Evolutionary conservation across 2,329 filamentous ascomycete genomes (phyloP), one percentile per base, ranked within the genome.

Genomic region (Arthrinium phaeospermum): DNA sequence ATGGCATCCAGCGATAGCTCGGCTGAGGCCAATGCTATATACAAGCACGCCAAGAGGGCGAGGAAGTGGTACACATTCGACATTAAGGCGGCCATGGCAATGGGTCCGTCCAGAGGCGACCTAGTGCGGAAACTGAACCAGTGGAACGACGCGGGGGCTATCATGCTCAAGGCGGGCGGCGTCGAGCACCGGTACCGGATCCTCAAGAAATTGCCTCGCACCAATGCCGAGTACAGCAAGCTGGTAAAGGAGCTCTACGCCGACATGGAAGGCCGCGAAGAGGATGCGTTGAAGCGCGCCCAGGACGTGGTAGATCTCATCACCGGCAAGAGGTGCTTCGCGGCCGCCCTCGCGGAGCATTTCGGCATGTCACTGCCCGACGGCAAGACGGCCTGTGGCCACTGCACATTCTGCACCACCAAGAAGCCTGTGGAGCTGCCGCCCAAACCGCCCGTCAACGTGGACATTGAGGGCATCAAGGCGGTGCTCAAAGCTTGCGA

Each of bases 151-250:
- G 76, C 74, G 0, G 85, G 85, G 0, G 73, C 81, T 13, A 85
- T 92, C 53, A 79, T 86, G n/a, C 81, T 92, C 1, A 86, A 86
- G 44, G 83, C 84, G 0, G 82, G 83, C 3, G 88, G 88, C 0
- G 84, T 91, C 0, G 78, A 87, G 51, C 87, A 89, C 45, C 83
- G 88, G 1, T 92, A 89, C 75, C 85, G 86, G 8, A 77, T 92
- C 2, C 77, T 86, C 2, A 81, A 83, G 68, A 69, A 79, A 3
- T 78, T 91, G 1, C 90, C 90, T 0, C 76, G 77, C 16, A 83
- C 81, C 0, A 64, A 78, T 0, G 47, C 78, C 0, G 85, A 88
- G 34, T 83, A 88, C 13, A 79, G 85, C 2, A 76, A 75, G 0
- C 81, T 91, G 4, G 81, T 84, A 2, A 78, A 85, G 6, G 78